A percentile compares a stretch with the other conserved stretches of the same genome.
Conservation (phyloP, 106 monocot genomes). For the Platanthera zijinensis region DNA sequence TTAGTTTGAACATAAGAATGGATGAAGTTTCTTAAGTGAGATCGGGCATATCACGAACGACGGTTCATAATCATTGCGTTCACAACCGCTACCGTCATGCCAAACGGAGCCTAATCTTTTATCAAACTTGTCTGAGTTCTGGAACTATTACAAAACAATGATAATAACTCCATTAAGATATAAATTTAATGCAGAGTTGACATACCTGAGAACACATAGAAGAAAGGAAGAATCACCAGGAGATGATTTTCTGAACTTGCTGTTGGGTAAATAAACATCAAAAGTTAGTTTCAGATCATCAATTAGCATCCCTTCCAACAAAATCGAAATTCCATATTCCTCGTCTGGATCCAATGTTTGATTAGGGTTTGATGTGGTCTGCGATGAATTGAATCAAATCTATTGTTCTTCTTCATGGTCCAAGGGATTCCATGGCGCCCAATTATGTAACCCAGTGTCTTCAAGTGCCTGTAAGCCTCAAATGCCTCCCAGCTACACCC, state of each 20-base stretch:
- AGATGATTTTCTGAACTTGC: slow-evolving; percentile 73
- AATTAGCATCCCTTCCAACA: slow-evolving; percentile 39
- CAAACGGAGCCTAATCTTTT: neutral
- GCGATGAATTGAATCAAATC: neutral
- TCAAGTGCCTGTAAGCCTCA: slow-evolving; percentile 70
- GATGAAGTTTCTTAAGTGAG: too few species aligned
- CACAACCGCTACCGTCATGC: too few species aligned
- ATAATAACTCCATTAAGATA: neutral
- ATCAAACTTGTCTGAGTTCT: neutral
- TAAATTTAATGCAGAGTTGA: neutral
- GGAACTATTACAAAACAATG: neutral
- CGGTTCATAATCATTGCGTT: too few species aligned
- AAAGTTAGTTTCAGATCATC: slow-evolving; percentile 36
- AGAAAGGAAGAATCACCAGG: slow-evolving; percentile 63
- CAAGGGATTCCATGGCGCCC: slow-evolving; percentile 63
- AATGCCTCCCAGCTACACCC: slow-evolving; percentile 67
- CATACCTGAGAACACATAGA: slow-evolving; percentile 59
- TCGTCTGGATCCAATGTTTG: neutral
- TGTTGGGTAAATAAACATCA: slow-evolving; percentile 83
- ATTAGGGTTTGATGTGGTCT: slow-evolving; percentile 4
- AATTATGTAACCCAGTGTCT: slow-evolving; percentile 76
- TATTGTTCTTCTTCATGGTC: slow-evolving; percentile 38
- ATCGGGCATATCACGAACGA: too few species aligned
- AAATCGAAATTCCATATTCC: slow-evolving; percentile 12
- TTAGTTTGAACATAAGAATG: too few species aligned